phyloP scores from a whole-genome alignment of 352 stramenopile genomes.

The Saprolegnia parasitica region DNA sequence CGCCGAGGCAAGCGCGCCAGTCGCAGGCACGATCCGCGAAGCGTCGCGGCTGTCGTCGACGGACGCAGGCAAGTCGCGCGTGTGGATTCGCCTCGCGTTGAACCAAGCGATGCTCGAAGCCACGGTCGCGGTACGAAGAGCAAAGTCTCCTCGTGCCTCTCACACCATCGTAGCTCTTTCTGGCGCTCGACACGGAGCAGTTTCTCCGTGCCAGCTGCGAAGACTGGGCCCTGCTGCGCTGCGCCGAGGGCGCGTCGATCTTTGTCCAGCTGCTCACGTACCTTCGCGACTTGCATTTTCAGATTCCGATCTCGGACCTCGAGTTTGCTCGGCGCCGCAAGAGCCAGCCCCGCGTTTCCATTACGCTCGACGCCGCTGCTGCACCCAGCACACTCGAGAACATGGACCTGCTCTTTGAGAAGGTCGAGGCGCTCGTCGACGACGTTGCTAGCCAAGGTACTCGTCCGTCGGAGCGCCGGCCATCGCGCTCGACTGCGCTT shows the following conservation, averaged over 20 bases:
- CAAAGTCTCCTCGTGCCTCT: not conserved
- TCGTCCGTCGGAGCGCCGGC: too few species aligned
- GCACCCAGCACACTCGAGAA: not conserved
- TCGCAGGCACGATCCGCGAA: constrained; percentile 9
- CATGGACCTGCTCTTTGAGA: constrained; percentile 25
- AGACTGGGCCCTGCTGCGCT: constrained; percentile 75
- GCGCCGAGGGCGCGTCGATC: constrained; percentile 57
- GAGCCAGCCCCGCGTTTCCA: not conserved
- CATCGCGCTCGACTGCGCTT: not conserved
- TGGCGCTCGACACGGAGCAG: constrained; percentile 37
- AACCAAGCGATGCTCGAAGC: constrained; percentile 77
- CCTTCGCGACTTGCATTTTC: constrained; percentile 62
- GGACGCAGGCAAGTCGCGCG: constrained; percentile 57
- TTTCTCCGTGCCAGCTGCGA: constrained; percentile 72
- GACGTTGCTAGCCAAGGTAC: constrained; percentile 20
- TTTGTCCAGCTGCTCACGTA: constrained; percentile 76
- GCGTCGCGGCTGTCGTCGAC: constrained; percentile 30
- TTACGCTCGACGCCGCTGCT: not conserved
- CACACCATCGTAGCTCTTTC: constrained; percentile 3
- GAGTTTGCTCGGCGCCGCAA: constrained; percentile 23
- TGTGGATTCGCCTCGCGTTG: constrained; percentile 74
- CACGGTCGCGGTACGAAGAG: constrained; percentile 53
- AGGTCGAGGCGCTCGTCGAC: constrained; percentile 19
- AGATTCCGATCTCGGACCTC: constrained; percentile 53
- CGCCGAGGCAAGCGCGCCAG: not conserved